Percentiles rank a stretch among this genome's conserved stretches.
Evolutionary conservation across 768 basidiomycete genomes (phyloP).

Genomic region (Rhizopogon roseolus): DNA sequence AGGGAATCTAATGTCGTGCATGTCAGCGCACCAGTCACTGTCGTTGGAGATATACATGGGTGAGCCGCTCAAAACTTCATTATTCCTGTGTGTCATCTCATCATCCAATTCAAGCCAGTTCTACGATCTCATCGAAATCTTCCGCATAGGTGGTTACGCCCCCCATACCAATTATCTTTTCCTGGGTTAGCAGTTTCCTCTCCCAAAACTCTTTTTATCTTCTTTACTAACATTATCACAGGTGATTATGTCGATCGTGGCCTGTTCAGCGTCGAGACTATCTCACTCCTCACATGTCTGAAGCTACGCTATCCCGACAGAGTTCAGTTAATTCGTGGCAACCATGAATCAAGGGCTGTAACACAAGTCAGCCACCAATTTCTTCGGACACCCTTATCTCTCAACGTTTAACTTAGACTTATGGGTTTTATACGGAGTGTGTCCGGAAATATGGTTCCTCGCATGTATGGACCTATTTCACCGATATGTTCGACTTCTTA

Average conservation of each 20-base stretch:
- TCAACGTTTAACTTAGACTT: constrained; percentile 58
- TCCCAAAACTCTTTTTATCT: neutral
- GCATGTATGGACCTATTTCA: constrained; percentile 98
- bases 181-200: constrained; percentile 58
- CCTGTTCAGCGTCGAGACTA: constrained; percentile 97
- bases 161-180: constrained; percentile 98
- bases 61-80: constrained; percentile 39
- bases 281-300: constrained; percentile 92
- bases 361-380: constrained; percentile 71
- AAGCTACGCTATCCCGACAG: constrained; percentile 96
- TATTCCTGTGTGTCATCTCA: constrained; percentile 19
- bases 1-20: constrained; percentile 98
- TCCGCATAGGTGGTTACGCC: constrained; percentile 95
- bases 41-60: constrained; percentile 99
- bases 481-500: constrained; percentile 99
- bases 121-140: constrained; percentile 98
- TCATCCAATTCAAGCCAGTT: constrained; percentile 73
- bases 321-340: constrained; percentile 94
- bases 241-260: constrained; percentile 99
- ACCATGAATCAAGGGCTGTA: constrained; percentile 96
- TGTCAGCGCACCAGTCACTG: constrained; percentile 93
- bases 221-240: constrained; percentile 24
- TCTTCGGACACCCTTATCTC: neutral
- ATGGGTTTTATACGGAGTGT: constrained; percentile 99
- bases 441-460: constrained; percentile 95